These are phyloP conservation scores for Balansia obtecta DNA, from an alignment of 2,329 filamentous ascomycete genomes.

Conservation along the genomic window DNA sequence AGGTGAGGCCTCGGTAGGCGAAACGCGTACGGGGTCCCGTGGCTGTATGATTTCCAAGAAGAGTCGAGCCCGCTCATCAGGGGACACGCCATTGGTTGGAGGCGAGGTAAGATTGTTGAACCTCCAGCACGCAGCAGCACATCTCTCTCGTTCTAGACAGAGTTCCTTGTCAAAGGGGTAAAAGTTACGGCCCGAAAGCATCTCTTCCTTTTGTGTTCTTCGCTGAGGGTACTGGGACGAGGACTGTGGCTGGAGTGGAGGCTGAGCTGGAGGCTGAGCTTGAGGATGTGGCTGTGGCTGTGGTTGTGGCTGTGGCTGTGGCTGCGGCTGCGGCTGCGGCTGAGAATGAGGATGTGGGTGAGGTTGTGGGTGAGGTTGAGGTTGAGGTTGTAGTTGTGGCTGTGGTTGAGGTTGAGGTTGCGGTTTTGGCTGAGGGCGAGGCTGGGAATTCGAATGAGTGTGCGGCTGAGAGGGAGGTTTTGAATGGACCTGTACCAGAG, in stretches of 20 bases:
- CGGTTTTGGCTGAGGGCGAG: neutral
- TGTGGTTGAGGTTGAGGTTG: neutral
- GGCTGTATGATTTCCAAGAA: constrained; percentile 63
- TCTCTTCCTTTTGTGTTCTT: constrained; percentile 74
- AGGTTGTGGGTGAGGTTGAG: constrained; percentile 34
- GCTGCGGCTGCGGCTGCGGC: neutral
- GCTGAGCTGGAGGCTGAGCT: too few species aligned
- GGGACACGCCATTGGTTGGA: constrained; percentile 57
- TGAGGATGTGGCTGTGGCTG: neutral
- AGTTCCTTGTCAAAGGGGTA: constrained; percentile 68
- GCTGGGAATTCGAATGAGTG: constrained; percentile 29
- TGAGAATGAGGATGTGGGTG: constrained; percentile 34
- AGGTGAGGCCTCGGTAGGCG: constrained; percentile 40
- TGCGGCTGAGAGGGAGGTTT: constrained; percentile 40
- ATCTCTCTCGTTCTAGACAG: constrained; percentile 72
- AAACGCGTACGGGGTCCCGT: constrained; percentile 40
- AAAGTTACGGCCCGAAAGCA: constrained; percentile 71
- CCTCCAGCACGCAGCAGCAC: constrained; percentile 66
- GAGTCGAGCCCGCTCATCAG: constrained; percentile 53
- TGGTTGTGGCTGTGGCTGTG: neutral
- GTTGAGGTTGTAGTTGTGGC: constrained; percentile 27
- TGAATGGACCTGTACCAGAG: constrained; percentile 37
- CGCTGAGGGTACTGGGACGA: constrained; percentile 26
- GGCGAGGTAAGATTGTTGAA: constrained; percentile 74
- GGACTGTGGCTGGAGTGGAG: constrained; percentile 42